Conservation (phyloP, 495 filamentous ascomycete genomes). For the Aspergillus cavernicola region DNA sequence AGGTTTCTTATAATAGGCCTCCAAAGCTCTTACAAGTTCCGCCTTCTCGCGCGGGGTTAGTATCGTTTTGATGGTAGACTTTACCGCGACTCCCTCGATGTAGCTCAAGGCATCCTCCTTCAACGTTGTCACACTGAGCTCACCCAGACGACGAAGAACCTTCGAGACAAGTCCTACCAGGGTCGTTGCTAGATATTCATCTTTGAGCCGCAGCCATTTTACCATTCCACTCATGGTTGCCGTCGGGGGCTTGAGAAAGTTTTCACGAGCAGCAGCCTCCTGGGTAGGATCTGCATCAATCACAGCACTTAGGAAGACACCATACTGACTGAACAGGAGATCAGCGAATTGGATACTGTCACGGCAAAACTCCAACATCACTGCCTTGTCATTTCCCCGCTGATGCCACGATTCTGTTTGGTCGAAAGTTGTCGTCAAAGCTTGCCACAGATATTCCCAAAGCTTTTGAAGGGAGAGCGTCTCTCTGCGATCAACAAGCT, state of each 20-base stretch:
- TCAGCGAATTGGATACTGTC: slow-evolving; percentile 93
- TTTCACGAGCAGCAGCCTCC: slow-evolving; percentile 39
- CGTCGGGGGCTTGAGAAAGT: slow-evolving; percentile 55
- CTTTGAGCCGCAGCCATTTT: slow-evolving; percentile 80
- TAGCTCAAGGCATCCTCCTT: slow-evolving; percentile 55
- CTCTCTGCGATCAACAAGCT: slow-evolving; percentile 55
- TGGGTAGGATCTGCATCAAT: slow-evolving; percentile 38
- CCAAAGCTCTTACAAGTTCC: slow-evolving; percentile 73
- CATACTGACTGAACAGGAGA: slow-evolving; percentile 75
- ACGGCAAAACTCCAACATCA: slow-evolving; percentile 87
- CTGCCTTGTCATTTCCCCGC: slow-evolving; percentile 60
- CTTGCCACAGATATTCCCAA: slow-evolving; percentile 80
- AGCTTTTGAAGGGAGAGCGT: slow-evolving; percentile 62
- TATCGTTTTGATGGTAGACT: slow-evolving; percentile 63
- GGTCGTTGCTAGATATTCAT: slow-evolving; percentile 73
- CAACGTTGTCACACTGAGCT: slow-evolving; percentile 62
- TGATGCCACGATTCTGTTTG: slow-evolving; percentile 77
- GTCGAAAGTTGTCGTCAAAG: slow-evolving; percentile 73
- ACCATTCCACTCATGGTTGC: slow-evolving; percentile 63
- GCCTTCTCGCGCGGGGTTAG: slow-evolving; percentile 74
- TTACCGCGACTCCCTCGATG: slow-evolving; percentile 57
- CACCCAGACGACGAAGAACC: slow-evolving; percentile 67
- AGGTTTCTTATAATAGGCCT: slow-evolving; percentile 64
- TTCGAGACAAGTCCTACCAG: slow-evolving; percentile 66
- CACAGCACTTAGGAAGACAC: slow-evolving; percentile 68